These are phyloP conservation scores for Talaromyces sp. DNA, from an alignment of 2,329 filamentous ascomycete species.

Conservation along the genomic window DNA sequence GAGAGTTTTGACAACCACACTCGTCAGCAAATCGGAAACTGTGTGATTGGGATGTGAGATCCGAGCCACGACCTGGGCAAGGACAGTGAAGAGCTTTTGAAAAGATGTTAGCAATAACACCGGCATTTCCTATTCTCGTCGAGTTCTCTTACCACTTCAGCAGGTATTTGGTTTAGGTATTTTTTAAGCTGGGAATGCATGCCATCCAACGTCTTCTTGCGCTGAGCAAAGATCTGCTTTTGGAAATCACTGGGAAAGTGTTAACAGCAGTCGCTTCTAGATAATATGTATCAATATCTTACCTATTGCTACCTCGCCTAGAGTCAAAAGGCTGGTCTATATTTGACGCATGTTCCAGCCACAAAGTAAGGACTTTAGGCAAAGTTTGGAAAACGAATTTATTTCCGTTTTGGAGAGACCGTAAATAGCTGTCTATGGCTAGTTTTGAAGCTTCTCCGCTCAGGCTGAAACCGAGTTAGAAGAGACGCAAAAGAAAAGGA, in stretches of 20 bases:
- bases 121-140: neutral
- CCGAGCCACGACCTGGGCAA: slow-evolving; percentile 92
- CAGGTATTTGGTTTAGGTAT: slow-evolving; percentile 57
- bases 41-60: slow-evolving; percentile 79
- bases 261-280: slow-evolving; percentile 11
- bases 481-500: slow-evolving; percentile 2
- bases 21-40: slow-evolving; percentile 70
- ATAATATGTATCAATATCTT: slow-evolving; percentile 14
- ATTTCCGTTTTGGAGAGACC: slow-evolving; percentile 79
- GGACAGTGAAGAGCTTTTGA: slow-evolving; percentile 51
- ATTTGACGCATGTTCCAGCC: slow-evolving; percentile 83
- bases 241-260: slow-evolving; percentile 37
- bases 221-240: slow-evolving; percentile 41
- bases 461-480: slow-evolving; percentile 39
- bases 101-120: slow-evolving; percentile 17
- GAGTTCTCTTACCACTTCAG: slow-evolving; percentile 35
- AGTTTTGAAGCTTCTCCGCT: slow-evolving; percentile 81
- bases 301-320: slow-evolving; percentile 44
- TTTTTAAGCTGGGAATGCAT: slow-evolving; percentile 74
- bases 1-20: slow-evolving; percentile 83
- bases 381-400: slow-evolving; percentile 96
- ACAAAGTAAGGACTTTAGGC: slow-evolving; percentile 84
- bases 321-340: slow-evolving; percentile 57
- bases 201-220: slow-evolving; percentile 61
- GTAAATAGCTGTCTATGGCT: slow-evolving; percentile 88